Evolutionary conservation across 257 asterid genomes (phyloP).

Genomic region (Nicotiana noctiflora): DNA sequence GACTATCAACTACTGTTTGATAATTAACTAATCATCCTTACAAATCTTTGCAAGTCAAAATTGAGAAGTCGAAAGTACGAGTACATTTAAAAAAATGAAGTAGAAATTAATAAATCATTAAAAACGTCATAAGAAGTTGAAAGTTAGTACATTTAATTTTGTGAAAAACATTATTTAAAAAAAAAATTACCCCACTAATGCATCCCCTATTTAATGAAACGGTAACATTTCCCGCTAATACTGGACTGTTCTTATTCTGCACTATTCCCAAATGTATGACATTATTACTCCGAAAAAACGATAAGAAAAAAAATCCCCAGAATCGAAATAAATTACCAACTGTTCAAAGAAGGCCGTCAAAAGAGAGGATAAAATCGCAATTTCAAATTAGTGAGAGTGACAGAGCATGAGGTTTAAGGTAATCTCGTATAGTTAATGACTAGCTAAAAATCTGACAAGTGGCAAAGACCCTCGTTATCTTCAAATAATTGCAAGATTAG

Average conservation of each 20-base stretch:
- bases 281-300: not conserved
- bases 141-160: not conserved
- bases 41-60: too few species aligned
- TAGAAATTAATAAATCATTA: too few species aligned
- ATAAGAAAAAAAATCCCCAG: not conserved
- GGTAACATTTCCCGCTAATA: not conserved
- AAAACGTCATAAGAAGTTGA: not conserved
- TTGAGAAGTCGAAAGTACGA: too few species aligned
- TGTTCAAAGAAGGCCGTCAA: not conserved
- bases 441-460: conserved; percentile 20
- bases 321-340: not conserved
- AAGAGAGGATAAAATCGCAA: not conserved
- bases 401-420: not conserved
- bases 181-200: not conserved
- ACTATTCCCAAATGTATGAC: not conserved
- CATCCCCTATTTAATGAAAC: not conserved
- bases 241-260: not conserved
- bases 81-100: too few species aligned
- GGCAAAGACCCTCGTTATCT: conserved; percentile 25
- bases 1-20: too few species aligned
- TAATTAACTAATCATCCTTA: too few species aligned
- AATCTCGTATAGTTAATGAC: not conserved
- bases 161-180: too few species aligned
- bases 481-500: conserved; percentile 30
- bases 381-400: not conserved